These are phyloP conservation scores for Leccinum olivaceopallidum DNA, from an alignment of 768 basidiomycete species.

Conservation along the genomic window DNA sequence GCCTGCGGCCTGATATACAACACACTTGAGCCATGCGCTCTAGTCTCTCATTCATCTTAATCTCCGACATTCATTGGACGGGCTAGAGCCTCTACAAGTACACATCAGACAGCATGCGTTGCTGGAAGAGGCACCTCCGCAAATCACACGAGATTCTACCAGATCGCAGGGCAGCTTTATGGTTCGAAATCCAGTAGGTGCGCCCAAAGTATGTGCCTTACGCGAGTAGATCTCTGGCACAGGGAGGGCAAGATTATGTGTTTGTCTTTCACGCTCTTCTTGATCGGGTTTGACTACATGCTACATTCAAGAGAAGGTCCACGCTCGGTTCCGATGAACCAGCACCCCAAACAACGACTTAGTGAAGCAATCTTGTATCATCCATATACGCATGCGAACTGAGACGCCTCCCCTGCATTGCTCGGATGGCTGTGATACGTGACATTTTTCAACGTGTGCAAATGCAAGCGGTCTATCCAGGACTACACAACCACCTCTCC, in stretches of 20 bases:
- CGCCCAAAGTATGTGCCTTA: not conserved
- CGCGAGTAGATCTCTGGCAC: not conserved
- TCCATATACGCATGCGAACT: not conserved
- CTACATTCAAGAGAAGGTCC: not conserved
- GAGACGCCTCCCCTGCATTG: not conserved
- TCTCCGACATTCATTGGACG: not conserved
- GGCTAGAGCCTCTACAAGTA: not conserved
- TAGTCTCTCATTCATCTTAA: not conserved
- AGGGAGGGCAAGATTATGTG: not conserved
- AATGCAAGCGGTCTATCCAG: not conserved
- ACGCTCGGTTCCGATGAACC: not conserved
- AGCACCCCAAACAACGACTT: not conserved
- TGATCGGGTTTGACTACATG: not conserved
- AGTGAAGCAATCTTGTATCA: not conserved
- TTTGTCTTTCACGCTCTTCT: not conserved
- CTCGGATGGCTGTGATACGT: not conserved
- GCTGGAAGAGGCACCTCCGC: not conserved
- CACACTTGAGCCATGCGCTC: not conserved
- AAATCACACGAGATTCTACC: not conserved
- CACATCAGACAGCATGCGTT: no score
- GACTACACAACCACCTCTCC: conserved; percentile 1
- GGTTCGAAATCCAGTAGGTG: not conserved
- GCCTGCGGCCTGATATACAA: not conserved
- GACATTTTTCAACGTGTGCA: not conserved
- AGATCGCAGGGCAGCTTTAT: not conserved